Conservation (phyloP, 768 basidiomycete genomes). For the Pulveroboletus sp. region DNA sequence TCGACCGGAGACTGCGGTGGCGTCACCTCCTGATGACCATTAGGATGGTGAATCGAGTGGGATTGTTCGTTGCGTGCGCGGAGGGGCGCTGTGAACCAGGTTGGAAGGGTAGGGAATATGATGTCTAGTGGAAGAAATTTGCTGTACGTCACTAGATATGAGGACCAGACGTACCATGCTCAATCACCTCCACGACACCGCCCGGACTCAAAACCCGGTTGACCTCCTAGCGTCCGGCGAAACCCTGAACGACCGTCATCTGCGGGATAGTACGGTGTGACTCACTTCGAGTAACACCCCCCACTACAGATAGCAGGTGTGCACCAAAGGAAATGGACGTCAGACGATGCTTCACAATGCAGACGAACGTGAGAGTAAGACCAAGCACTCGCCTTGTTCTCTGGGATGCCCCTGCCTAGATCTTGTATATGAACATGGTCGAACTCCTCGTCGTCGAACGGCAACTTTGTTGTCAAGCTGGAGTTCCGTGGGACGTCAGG, state of each 20-base stretch:
- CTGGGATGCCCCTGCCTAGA: conserved; percentile 65
- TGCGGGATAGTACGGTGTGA: background rate
- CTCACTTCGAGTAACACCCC: conserved; percentile 58
- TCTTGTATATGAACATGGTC: conserved; percentile 72
- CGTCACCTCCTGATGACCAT: conserved; percentile 34
- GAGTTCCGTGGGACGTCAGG: background rate
- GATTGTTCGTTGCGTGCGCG: conserved; percentile 46
- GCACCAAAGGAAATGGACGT: background rate
- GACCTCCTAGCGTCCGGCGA: conserved; percentile 51
- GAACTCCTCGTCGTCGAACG: conserved; percentile 80
- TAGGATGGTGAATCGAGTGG: conserved; percentile 48
- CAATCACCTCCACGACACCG: conserved; percentile 65
- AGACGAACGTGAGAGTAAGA: background rate
- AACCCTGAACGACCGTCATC: background rate
- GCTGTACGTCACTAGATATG: background rate
- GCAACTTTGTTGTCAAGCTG: conserved; percentile 70
- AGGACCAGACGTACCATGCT: conserved; percentile 51
- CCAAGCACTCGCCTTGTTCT: conserved; percentile 52
- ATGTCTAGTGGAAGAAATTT: conserved; percentile 45
- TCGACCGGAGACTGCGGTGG: conserved; percentile 31
- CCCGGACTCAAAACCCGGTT: conserved; percentile 64
- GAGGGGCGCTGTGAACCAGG: conserved; percentile 73
- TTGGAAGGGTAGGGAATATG: conserved; percentile 68
- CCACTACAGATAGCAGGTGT: conserved; percentile 44
- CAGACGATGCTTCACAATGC: background rate